Conservation (phyloP, 2,329 filamentous ascomycete species). For the Fusarium piperis region DNA sequence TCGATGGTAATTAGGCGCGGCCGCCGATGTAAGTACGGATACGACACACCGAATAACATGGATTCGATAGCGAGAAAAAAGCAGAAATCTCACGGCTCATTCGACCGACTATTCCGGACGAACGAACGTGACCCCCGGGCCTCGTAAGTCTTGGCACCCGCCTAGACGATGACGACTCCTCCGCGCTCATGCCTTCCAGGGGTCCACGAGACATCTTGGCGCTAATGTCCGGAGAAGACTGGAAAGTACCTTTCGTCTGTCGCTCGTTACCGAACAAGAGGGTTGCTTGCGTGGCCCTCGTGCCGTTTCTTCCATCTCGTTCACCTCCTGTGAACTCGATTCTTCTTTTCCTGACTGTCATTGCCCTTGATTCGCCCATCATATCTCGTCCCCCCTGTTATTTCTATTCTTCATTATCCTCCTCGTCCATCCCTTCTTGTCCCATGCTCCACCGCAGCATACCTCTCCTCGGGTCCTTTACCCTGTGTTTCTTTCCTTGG, state of each 20-base stretch:
- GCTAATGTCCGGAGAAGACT: constrained; percentile 28
- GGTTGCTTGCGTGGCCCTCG: constrained; percentile 34
- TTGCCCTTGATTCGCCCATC: constrained; percentile 26
- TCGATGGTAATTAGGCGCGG: neutral
- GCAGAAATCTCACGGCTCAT: neutral
- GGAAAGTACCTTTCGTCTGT: constrained; percentile 8
- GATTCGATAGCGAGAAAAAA: neutral
- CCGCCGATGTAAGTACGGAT: neutral
- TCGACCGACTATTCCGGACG: neutral
- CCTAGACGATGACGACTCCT: constrained; percentile 23
- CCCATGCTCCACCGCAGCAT: constrained; percentile 35
- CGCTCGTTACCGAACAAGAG: constrained; percentile 18
- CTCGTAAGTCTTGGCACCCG: constrained; percentile 5
- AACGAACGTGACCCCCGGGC: neutral
- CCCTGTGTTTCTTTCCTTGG: constrained; percentile 28
- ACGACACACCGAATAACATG: neutral
- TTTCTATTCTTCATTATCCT: constrained; percentile 27
- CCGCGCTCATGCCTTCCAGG: constrained; percentile 16
- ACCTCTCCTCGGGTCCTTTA: constrained; percentile 29
- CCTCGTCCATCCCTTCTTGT: constrained; percentile 22
- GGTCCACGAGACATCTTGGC: constrained; percentile 34
- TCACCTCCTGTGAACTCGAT: constrained; percentile 31
- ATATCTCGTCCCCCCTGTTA: constrained; percentile 20
- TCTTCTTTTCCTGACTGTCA: constrained; percentile 9
- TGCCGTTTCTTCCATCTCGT: constrained; percentile 33